Evolutionary conservation across 108 stramenopile genomes (phyloP), one percentile per base, ranked within the genome.

Genomic region (Cyclotella cryptica): DNA sequence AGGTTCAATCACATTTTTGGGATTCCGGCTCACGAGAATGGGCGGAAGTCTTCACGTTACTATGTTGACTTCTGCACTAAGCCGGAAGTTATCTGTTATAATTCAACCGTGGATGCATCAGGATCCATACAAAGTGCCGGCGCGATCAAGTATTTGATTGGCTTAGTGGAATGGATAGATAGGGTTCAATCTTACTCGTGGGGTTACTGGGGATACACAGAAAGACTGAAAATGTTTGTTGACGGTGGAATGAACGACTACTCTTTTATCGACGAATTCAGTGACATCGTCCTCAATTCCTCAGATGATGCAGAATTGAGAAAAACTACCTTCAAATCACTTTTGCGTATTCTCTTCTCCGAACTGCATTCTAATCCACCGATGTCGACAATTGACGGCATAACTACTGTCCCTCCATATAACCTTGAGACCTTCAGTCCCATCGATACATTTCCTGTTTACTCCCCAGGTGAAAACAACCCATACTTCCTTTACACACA

Each of bases 1-100:
- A 65, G 64, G 47, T 77, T 85, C 54, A 85, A 82, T 55, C 77
- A 77, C 51, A 47, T 72, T 24, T 81, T 65, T 52, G 84, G 84
- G 42, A 40, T 64, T 30, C 78, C 71, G 30, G 84, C 84, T 30
- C 54, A 72, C 52, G 66, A 58, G 27, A 76, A 81, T 26, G 71
- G 71, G 17, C 69, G 69, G 26, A 30, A 55, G 22, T 49, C 71
- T 19, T 70, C 62, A 29, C 71, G 64, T 9, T 78, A 71, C 70
- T 70, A 70, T 17, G 54, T 81, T 40, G 73, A 81, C 61, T 81
- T 81, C 49, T 81, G 80, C 27, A 28, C 44, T 30, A 1, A 72
- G 7, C 80, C 80, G 13, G 57, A 71, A 29, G 80, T 75, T 9
- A 30, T 81, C 7, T 81, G 80, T 74, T 71, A 75, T 19, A 35